phyloP scores from a whole-genome alignment of 1,284 basidiomycete genomes.

The Trametes hirsuta region DNA sequence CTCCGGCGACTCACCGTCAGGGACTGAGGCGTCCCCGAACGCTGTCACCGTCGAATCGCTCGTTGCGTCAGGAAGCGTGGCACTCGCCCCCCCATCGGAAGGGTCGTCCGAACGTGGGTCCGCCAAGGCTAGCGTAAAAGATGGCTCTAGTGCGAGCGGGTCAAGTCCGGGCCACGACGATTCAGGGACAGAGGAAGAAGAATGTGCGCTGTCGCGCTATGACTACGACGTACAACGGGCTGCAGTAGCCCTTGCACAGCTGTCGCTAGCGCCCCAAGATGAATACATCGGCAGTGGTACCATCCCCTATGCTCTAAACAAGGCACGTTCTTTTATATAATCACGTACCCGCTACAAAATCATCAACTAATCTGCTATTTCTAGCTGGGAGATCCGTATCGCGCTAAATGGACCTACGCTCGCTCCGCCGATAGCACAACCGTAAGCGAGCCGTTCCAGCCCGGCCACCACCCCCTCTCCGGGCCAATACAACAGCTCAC shows the following conservation, averaged over 20 bases:
- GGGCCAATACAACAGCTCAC: conserved; percentile 43
- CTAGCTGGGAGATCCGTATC: conserved; percentile 32
- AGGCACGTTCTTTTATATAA: conserved; percentile 16
- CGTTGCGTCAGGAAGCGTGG: neutral
- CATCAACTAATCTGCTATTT: neutral
- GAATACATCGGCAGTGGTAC: conserved; percentile 37
- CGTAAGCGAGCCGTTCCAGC: conserved; percentile 14
- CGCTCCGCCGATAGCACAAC: conserved; percentile 22
- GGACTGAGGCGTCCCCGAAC: neutral
- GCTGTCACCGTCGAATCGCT: conserved; percentile 4
- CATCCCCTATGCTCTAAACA: conserved; percentile 35
- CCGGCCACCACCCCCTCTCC: conserved; percentile 27
- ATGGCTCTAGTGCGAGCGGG: neutral
- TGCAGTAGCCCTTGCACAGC: conserved; percentile 36
- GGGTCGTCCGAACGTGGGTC: conserved; percentile 3
- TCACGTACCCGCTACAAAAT: neutral
- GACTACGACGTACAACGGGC: conserved; percentile 36
- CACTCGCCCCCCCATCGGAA: conserved; percentile 1
- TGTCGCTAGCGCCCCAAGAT: conserved; percentile 33
- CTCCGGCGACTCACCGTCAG: neutral
- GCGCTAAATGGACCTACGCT: conserved; percentile 24
- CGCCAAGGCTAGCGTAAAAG: neutral
- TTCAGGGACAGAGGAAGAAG: conserved; percentile 4
- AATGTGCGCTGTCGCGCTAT: conserved; percentile 22
- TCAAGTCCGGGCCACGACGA: neutral